Evolutionary conservation across 1,284 basidiomycete genomes (phyloP).

Genomic region (Malassezia psittaci): DNA sequence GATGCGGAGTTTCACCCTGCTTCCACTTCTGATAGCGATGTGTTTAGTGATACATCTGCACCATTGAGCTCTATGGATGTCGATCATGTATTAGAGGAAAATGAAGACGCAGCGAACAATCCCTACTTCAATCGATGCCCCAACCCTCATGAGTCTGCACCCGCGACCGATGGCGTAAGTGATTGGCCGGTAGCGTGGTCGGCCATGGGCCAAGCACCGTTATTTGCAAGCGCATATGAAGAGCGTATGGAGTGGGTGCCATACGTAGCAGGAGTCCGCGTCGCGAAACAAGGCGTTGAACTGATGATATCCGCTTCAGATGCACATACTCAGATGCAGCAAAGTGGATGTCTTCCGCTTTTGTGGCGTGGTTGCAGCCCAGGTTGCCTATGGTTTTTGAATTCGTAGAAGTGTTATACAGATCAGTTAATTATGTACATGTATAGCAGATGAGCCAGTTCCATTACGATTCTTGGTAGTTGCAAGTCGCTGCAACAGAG

Average conservation of each 20-base stretch:
- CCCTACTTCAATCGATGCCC: conserved; percentile 16
- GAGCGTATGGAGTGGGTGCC: conserved; percentile 39
- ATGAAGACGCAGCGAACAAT: conserved; percentile 13
- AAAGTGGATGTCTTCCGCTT: conserved; percentile 15
- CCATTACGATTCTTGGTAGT: background rate
- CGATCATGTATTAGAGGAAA: conserved; percentile 5
- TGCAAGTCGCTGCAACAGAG: background rate
- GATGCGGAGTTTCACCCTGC: background rate
- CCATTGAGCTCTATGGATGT: background rate
- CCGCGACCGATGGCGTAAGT: background rate
- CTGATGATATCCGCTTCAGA: background rate
- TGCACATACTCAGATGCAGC: background rate
- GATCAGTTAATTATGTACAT: background rate
- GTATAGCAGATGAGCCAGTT: background rate
- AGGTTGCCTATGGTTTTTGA: conserved; percentile 14
- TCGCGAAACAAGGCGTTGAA: conserved; percentile 23
- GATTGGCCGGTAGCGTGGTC: conserved; percentile 8
- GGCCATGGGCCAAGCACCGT: conserved; percentile 15
- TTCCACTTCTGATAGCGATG: background rate
- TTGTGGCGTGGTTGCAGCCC: conserved; percentile 18
- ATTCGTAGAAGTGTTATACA: background rate
- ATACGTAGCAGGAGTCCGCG: conserved; percentile 35
- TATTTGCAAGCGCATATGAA: conserved; percentile 30
- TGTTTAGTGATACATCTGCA: background rate
- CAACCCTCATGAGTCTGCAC: background rate